Conservation (phyloP, 179 eudicot genomes). For the Nepenthes alata region DNA sequence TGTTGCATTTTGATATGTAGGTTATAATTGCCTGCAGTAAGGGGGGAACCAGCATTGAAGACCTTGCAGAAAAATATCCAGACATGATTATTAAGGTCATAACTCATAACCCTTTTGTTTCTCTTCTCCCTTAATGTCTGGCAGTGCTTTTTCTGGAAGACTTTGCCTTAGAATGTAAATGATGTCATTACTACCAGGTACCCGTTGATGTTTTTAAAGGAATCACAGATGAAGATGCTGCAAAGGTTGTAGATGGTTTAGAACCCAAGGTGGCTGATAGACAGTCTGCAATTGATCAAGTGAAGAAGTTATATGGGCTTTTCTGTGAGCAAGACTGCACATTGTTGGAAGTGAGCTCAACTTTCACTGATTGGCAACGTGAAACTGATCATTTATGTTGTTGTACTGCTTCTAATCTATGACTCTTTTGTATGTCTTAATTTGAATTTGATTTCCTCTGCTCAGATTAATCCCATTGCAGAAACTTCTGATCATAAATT, state of each 20-base stretch:
- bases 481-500: conserved; percentile 75
- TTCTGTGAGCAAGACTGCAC: conserved; percentile 88
- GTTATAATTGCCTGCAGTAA: conserved; percentile 79
- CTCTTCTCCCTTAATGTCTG: background rate
- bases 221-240: conserved; percentile 95
- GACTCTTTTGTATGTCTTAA: background rate
- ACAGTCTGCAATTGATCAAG: conserved; percentile 78
- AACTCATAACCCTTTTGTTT: background rate
- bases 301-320: conserved; percentile 81
- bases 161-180: background rate
- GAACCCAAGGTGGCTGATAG: conserved; percentile 66
- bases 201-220: conserved; percentile 87
- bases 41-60: conserved; percentile 96
- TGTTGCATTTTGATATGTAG: conserved; percentile 22
- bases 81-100: conserved; percentile 89
- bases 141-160: background rate
- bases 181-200: conserved; percentile 35
- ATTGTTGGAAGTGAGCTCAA: conserved; percentile 58
- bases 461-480: conserved; percentile 87
- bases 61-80: conserved; percentile 93
- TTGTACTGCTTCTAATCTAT: background rate
- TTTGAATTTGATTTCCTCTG: conserved; percentile 9
- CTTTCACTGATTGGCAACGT: background rate
- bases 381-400: background rate
- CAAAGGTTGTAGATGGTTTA: conserved; percentile 95